Evolutionary conservation across 2,329 filamentous ascomycete genomes (phyloP), one percentile per base, ranked within the genome.

Genomic region (Fusarium sp.): DNA sequence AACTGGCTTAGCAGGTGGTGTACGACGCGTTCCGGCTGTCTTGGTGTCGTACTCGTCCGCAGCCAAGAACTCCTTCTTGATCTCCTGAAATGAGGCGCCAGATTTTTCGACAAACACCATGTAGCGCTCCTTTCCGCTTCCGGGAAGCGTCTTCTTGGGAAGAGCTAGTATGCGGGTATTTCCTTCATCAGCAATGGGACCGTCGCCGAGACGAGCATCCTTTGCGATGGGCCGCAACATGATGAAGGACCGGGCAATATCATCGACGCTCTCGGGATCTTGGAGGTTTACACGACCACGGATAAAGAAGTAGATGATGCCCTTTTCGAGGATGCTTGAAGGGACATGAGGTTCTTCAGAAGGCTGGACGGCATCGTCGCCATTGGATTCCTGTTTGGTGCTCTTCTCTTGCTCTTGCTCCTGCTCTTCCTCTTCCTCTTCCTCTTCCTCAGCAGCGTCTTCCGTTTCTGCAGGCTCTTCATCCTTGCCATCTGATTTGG

Each of bases 231-330:
- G 92, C 1, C 90, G 86, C 4, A 97, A 82, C 13, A 96, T 83
- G 68, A 97, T 88, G 77, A 89, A 94, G 61, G 84, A 92, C 44
- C 92, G 88, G 37, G 90, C 86, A 44, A 96, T 84, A 48, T 97
- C 92, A 36, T 83, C 77, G 1, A 94, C 80, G 41, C 83, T 82
- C 15, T 88, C 82, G 0, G 92, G 88, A 7, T 91, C 82, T 5
- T 92, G 85, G 23, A 91, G 82, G 46, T 86, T 85, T 33, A 97
- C 91, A 11, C 92, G 88, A 8, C 87, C 87, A 15, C 93, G 88
- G 69, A 90, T 89, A 79, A 96, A 96, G 82, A 96, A 96, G 80
- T 96, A 96, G 66, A 97, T 88, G 67, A 95, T 84, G 4, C 93
- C 93, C 70, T 95, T 96, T 71, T 97, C 93, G 3, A 96, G 81